A percentile compares a stretch with the other conserved stretches of the same genome.
Conservation (phyloP, 352 stramenopile species). For the Achlya hypogyna region DNA sequence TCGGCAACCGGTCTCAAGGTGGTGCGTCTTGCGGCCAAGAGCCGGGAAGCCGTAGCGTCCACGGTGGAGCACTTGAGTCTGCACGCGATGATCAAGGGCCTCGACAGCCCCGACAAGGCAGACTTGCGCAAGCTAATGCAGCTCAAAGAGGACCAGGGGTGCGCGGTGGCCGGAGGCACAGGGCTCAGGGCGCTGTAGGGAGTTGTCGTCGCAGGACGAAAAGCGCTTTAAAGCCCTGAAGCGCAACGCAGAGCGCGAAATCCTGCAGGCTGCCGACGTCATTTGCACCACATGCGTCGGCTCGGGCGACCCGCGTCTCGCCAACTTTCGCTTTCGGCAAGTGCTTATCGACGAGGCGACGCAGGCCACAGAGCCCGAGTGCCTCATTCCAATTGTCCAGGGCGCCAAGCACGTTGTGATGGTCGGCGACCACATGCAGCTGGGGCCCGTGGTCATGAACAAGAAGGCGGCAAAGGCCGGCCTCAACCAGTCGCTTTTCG, state of each 20-base stretch:
- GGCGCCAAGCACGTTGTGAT: slow-evolving; percentile 98
- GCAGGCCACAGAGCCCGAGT: slow-evolving; percentile 98
- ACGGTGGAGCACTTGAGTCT: slow-evolving; percentile 97
- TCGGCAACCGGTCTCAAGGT: slow-evolving; percentile 95
- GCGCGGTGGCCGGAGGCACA: no score
- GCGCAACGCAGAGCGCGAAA: slow-evolving; percentile 89
- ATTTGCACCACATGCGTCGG: slow-evolving; percentile 99
- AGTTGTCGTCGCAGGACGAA: slow-evolving; percentile 91
- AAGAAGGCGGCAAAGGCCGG: slow-evolving; percentile 97
- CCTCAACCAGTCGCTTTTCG: slow-evolving; percentile 97
- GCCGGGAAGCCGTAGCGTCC: slow-evolving; percentile 89
- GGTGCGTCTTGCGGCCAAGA: slow-evolving; percentile 97
- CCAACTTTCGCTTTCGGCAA: slow-evolving; percentile 97
- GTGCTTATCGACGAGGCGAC: slow-evolving; percentile 99
- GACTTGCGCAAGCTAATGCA: slow-evolving; percentile 88
- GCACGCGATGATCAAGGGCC: slow-evolving; percentile 93
- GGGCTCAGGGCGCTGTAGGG: no score
- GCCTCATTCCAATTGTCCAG: slow-evolving; percentile 97
- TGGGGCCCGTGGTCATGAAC: slow-evolving; percentile 98
- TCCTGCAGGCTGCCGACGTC: slow-evolving; percentile 97
- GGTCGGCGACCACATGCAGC: slow-evolving; percentile 98
- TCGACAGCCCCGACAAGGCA: slow-evolving; percentile 84
- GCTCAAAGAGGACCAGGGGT: slow-evolving; percentile 94
- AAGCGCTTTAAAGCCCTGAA: slow-evolving; percentile 93
- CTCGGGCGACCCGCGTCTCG: slow-evolving; percentile 94